Evolutionary conservation across 1,139 yeast genomes (phyloP).

Genomic region (Trichomonascaceae sp.): DNA sequence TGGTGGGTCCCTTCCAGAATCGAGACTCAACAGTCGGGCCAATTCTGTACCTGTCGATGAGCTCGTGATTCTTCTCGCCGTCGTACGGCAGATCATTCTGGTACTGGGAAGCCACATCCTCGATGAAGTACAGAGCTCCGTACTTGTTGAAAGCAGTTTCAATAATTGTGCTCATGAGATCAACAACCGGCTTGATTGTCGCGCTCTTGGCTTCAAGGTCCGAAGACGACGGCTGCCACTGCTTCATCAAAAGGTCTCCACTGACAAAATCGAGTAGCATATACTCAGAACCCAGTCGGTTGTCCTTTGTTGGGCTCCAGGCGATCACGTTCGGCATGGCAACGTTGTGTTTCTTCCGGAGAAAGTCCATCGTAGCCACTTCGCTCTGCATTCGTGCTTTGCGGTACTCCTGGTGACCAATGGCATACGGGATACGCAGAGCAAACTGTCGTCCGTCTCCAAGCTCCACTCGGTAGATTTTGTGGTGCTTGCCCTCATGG

Average conservation of each 20-base stretch:
- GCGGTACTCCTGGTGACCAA: slow-evolving; percentile 46
- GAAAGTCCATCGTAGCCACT: slow-evolving; percentile 85
- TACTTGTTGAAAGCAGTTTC: slow-evolving; percentile 44
- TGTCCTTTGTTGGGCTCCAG: slow-evolving; percentile 43
- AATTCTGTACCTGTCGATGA: slow-evolving; percentile 67
- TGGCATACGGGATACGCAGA: slow-evolving; percentile 72
- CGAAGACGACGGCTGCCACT: slow-evolving; percentile 72
- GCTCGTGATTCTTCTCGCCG: slow-evolving; percentile 42
- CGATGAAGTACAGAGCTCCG: slow-evolving; percentile 71
- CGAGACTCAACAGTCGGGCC: slow-evolving; percentile 81
- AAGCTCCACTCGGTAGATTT: slow-evolving; percentile 61
- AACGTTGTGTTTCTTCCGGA: slow-evolving; percentile 34
- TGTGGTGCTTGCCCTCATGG: slow-evolving; percentile 90
- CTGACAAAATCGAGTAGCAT: slow-evolving; percentile 66
- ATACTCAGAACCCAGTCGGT: slow-evolving; percentile 58
- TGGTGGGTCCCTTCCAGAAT: slow-evolving; percentile 51
- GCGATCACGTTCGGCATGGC: slow-evolving; percentile 66
- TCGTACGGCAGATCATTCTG: slow-evolving; percentile 42
- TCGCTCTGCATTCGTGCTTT: slow-evolving; percentile 67
- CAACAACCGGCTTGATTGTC: slow-evolving; percentile 27
- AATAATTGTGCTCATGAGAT: slow-evolving; percentile 20
- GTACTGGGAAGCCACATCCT: slow-evolving; percentile 40
- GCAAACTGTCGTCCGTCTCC: slow-evolving; percentile 48
- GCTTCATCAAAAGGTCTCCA: slow-evolving; percentile 73
- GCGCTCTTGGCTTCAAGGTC: slow-evolving; percentile 33